Evolutionary conservation across 768 basidiomycete genomes (phyloP), one percentile per base, ranked within the genome.

Genomic region (Cystofilobasidium bisporidii): DNA sequence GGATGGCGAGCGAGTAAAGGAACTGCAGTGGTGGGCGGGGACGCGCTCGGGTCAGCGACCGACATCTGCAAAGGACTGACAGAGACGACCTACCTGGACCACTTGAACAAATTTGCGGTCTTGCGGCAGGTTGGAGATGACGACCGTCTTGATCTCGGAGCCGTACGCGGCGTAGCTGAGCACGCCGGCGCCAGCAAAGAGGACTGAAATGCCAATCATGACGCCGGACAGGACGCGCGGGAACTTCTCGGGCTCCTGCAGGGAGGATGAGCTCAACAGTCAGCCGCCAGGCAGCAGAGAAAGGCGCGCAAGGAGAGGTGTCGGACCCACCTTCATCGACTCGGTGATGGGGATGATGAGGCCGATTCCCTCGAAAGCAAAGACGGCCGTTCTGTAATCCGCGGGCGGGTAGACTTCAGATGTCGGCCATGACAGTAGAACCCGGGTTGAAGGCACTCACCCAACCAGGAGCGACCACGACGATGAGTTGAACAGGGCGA

Each of bases 351-450:
- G 96, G 70, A 99, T 89, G 70, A 99, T 87, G 78, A 98, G 80
- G 58, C 94, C 96, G 71, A 99, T 91, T 12, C 94, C 94, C 77
- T 99, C 94, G 72, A 98, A 99, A 0, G 96, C 91, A 77, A 98
- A 98, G 36, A 97, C 94, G 3, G 96, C 94, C 28, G 96, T 97
- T 11, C 92, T 91, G 69, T 32, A 30, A n/a, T n/a, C n/a, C n/a
- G n/a, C n/a, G n/a, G n/a, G n/a, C n/a, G n/a, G n/a, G n/a, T n/a
- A n/a, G n/a, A n/a, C n/a, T n/a, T n/a, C n/a, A n/a, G n/a, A n/a
- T n/a, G n/a, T n/a, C n/a, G n/a, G n/a, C n/a, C n/a, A n/a, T n/a
- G n/a, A n/a, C n/a, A n/a, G n/a, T n/a, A n/a, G n/a, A n/a, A n/a
- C n/a, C n/a, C n/a, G n/a, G n/a, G n/a, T n/a, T n/a, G 70, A 8